phyloP scores from a whole-genome alignment of 495 filamentous ascomycete species.

The Zalerion maritima region DNA sequence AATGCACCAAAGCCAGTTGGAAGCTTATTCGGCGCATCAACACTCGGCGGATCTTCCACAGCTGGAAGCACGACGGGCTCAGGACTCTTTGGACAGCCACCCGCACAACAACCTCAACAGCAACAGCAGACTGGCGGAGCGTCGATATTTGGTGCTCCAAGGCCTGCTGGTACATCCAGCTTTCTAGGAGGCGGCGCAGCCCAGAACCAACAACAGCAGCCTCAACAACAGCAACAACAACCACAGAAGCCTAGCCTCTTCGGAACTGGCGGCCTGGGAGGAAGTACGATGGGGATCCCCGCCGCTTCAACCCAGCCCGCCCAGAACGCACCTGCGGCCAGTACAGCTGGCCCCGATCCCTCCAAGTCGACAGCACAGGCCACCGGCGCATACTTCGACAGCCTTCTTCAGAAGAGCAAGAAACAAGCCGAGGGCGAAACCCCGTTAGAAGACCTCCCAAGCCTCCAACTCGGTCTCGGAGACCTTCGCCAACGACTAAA shows the following conservation, averaged over 20 bases:
- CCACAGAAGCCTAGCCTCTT: slow-evolving; percentile 4
- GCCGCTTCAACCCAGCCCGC: slow-evolving; percentile 3
- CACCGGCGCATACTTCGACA: slow-evolving; percentile 67
- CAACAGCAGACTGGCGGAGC: too few relatives aligned
- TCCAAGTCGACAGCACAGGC: slow-evolving; percentile 8
- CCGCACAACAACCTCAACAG: too few relatives aligned
- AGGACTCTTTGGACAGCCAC: slow-evolving; percentile 6
- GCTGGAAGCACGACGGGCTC: not conserved
- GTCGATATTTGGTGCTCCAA: too few relatives aligned
- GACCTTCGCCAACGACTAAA: slow-evolving; percentile 75
- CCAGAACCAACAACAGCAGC: slow-evolving; percentile 6
- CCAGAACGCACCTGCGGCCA: slow-evolving; percentile 6
- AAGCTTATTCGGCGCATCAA: slow-evolving; percentile 1
- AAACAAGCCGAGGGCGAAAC: slow-evolving; percentile 42
- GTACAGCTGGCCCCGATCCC: slow-evolving; percentile 5
- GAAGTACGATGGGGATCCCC: slow-evolving; percentile 11
- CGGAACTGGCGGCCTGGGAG: too few relatives aligned
- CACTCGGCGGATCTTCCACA: not conserved
- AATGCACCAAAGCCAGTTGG: not conserved
- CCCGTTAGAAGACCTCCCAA: slow-evolving; percentile 43
- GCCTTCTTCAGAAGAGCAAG: slow-evolving; percentile 62
- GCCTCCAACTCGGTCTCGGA: slow-evolving; percentile 68
- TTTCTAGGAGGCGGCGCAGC: too few relatives aligned
- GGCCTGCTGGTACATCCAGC: too few relatives aligned
- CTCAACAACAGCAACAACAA: slow-evolving; percentile 5